Evolutionary conservation across 352 stramenopile species (phyloP).

Genomic region (Globisporangium heterothallicum): DNA sequence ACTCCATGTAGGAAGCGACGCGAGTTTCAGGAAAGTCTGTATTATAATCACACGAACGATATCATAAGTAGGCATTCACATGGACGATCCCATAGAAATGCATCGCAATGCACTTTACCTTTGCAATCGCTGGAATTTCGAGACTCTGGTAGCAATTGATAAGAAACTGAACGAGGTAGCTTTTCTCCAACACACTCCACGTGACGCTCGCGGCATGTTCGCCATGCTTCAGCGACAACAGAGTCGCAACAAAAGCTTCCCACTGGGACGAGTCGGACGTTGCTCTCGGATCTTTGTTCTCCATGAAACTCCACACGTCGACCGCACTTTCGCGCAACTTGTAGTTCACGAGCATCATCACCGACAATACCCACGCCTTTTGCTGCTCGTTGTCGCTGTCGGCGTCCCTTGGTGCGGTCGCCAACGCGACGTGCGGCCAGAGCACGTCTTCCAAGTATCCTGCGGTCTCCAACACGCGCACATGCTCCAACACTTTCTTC

Average conservation of each 20-base stretch:
- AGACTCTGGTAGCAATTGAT: constrained; percentile 52
- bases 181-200: constrained; percentile 43
- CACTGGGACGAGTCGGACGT: constrained; percentile 16
- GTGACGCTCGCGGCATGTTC: constrained; percentile 6
- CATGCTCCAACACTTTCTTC: constrained; percentile 13
- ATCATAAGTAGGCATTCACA: neutral
- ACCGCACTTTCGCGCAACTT: constrained; percentile 7
- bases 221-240: constrained; percentile 21
- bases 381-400: constrained; percentile 31
- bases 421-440: constrained; percentile 28
- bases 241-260: constrained; percentile 29
- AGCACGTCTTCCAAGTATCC: constrained; percentile 52
- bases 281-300: constrained; percentile 5
- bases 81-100: neutral
- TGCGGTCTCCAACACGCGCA: constrained; percentile 21
- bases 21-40: constrained; percentile 44
- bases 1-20: constrained; percentile 59
- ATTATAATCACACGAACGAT: neutral
- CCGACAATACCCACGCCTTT: constrained; percentile 34
- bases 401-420: neutral
- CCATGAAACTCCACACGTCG: constrained; percentile 11
- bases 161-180: constrained; percentile 53
- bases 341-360: constrained; percentile 39
- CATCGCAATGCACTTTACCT: constrained; percentile 5
- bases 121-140: constrained; percentile 44